Evolutionary conservation across 2,329 filamentous ascomycete species (phyloP).

Genomic region (Nothophaeocryptopus gaeumannii): DNA sequence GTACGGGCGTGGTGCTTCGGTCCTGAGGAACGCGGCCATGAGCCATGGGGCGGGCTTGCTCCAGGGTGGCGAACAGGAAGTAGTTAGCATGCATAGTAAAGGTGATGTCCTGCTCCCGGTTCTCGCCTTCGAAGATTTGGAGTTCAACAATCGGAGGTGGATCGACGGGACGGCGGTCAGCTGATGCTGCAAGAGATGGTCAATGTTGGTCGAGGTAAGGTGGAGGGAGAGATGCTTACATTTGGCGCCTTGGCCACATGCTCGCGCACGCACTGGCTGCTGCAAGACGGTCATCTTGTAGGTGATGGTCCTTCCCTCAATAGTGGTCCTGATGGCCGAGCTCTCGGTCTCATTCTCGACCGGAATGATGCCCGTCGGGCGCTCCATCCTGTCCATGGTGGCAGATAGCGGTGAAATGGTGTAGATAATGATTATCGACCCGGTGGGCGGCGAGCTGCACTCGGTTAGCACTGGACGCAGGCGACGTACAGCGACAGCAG

Average conservation of each 20-base stretch:
- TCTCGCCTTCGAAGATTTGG: constrained; percentile 71
- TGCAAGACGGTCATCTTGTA: constrained; percentile 86
- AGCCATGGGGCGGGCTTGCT: constrained; percentile 78
- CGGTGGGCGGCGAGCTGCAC: no score
- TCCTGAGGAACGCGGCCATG: constrained; percentile 70
- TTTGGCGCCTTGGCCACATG: constrained; percentile 92
- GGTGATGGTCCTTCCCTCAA: constrained; percentile 71
- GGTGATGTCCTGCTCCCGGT: constrained; percentile 59
- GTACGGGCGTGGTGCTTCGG: constrained; percentile 71
- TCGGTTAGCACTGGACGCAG: no score
- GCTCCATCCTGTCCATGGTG: constrained; percentile 10
- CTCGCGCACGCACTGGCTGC: constrained; percentile 88
- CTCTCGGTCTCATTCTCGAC: constrained; percentile 57
- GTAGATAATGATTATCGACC: no score
- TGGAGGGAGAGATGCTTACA: constrained; percentile 56
- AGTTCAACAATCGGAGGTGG: constrained; percentile 92
- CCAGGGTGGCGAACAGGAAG: constrained; percentile 91
- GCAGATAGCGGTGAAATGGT: no score
- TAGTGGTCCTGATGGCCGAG: constrained; percentile 59
- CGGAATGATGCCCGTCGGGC: constrained; percentile 39
- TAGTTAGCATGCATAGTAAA: constrained; percentile 95
- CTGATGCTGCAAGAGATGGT: constrained; percentile 58
- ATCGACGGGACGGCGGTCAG: constrained; percentile 88
- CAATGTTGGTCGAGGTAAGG: constrained; percentile 11
- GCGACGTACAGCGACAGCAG: no score